Evolutionary conservation across 805 yeast species (phyloP).

Genomic region (Candida germanica): DNA sequence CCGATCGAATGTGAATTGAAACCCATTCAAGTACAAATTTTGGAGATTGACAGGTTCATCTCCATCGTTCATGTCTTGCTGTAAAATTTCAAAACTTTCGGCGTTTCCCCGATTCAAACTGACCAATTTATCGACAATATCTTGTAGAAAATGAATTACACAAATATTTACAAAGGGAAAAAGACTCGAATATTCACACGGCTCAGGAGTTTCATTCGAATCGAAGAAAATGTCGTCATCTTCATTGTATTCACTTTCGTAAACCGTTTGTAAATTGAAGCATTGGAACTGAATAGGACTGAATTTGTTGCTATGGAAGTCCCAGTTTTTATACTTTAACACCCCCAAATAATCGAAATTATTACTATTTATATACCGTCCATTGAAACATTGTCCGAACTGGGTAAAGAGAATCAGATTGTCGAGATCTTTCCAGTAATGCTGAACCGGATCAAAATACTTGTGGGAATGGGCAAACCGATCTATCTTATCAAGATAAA

Average conservation of each 20-base stretch:
- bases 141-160: constrained; percentile 34
- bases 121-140: constrained; percentile 27
- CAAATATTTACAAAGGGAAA: constrained; percentile 17
- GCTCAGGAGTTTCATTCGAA: constrained; percentile 1
- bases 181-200: constrained; percentile 8
- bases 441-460: constrained; percentile 46
- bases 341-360: constrained; percentile 11
- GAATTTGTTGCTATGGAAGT: constrained; percentile 12
- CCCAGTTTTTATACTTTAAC: constrained; percentile 5
- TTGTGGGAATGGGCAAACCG: constrained; percentile 62
- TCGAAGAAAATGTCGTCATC: constrained; percentile 21
- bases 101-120: constrained; percentile 41
- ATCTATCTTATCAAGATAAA: constrained; percentile 51
- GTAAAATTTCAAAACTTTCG: constrained; percentile 28
- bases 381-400: constrained; percentile 33
- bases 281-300: constrained; percentile 31
- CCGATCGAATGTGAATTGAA: constrained; percentile 31
- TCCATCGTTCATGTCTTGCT: constrained; percentile 34
- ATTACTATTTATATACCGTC: constrained; percentile 7
- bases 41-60: constrained; percentile 23
- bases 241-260: constrained; percentile 38
- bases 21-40: constrained; percentile 31
- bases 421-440: constrained; percentile 56
- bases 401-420: constrained; percentile 56
- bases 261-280: constrained; percentile 28